A percentile compares a stretch with the other conserved stretches of the same genome.
phyloP scores from a whole-genome alignment of 2,329 filamentous ascomycete species.

The Didymella keratinophila region DNA sequence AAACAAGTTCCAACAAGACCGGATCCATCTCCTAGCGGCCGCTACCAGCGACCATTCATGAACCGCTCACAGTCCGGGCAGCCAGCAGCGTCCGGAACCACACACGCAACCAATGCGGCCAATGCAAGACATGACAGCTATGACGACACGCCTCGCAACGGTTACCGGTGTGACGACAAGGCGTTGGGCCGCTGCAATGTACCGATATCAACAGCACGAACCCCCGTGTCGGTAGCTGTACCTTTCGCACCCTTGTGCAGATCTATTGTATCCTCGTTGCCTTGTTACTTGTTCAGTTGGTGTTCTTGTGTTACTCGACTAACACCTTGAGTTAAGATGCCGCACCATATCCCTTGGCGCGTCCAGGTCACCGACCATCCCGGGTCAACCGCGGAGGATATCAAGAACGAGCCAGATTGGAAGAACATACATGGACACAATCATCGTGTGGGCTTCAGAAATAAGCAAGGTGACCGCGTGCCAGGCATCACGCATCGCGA shows the following conservation, averaged over 20 bases:
- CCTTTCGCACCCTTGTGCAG: background rate
- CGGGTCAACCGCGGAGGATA: constrained; percentile 52
- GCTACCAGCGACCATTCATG: constrained; percentile 12
- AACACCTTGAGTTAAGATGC: constrained; percentile 1
- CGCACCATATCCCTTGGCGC: constrained; percentile 34
- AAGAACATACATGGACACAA: constrained; percentile 38
- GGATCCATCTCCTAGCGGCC: constrained; percentile 13
- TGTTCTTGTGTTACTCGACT: background rate
- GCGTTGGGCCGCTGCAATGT: constrained; percentile 1
- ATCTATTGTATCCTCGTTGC: background rate
- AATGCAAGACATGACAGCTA: constrained; percentile 6
- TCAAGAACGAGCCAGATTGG: constrained; percentile 57
- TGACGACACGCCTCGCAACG: constrained; percentile 9
- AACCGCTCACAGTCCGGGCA: constrained; percentile 4
- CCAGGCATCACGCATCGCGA: constrained; percentile 51
- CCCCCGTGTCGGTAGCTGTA: background rate
- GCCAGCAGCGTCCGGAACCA: constrained; percentile 1
- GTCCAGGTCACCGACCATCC: constrained; percentile 46
- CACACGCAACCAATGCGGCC: constrained; percentile 1
- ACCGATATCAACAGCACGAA: background rate
- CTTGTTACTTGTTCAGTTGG: background rate
- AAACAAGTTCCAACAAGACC: constrained; percentile 16
- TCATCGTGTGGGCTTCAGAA: constrained; percentile 53
- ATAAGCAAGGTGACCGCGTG: constrained; percentile 44
- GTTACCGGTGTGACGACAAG: constrained; percentile 12